Evolutionary conservation across 2,329 filamentous ascomycete genomes (phyloP).

Genomic region (Microascus cirrosus): DNA sequence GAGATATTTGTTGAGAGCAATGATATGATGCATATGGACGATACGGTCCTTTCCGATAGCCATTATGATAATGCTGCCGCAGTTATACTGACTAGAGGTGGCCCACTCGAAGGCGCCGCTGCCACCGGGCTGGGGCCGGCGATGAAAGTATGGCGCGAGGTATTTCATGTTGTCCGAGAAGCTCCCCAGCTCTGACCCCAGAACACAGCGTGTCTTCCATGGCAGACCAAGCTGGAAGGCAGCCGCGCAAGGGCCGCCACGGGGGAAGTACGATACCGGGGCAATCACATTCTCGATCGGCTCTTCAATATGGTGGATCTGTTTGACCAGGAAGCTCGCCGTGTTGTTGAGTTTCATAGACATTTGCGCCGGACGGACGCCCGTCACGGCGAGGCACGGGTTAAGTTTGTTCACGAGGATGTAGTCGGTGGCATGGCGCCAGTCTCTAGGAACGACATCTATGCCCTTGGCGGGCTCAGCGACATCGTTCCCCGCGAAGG

Average conservation of each 20-base stretch:
- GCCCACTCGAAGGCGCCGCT: not conserved
- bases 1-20: slow-evolving; percentile 2
- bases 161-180: not conserved
- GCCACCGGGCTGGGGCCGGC: not conserved
- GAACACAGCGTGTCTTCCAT: slow-evolving; percentile 1
- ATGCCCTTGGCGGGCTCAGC: not conserved
- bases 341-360: not conserved
- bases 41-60: not conserved
- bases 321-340: not conserved
- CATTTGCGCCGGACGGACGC: not conserved
- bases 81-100: not conserved
- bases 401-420: not conserved
- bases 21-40: slow-evolving; percentile 1
- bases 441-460: slow-evolving; percentile 1
- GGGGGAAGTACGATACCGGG: not conserved
- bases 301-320: not conserved
- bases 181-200: not conserved
- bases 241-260: not conserved
- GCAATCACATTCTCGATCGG: slow-evolving; percentile 1
- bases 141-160: not conserved
- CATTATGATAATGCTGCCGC: not conserved
- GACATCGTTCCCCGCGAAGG: not conserved
- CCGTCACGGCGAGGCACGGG: not conserved
- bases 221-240: slow-evolving; percentile 3
- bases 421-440: not conserved